Evolutionary conservation across 768 basidiomycete genomes (phyloP), one percentile per base, ranked within the genome.

Genomic region (Mycena chlorophos): DNA sequence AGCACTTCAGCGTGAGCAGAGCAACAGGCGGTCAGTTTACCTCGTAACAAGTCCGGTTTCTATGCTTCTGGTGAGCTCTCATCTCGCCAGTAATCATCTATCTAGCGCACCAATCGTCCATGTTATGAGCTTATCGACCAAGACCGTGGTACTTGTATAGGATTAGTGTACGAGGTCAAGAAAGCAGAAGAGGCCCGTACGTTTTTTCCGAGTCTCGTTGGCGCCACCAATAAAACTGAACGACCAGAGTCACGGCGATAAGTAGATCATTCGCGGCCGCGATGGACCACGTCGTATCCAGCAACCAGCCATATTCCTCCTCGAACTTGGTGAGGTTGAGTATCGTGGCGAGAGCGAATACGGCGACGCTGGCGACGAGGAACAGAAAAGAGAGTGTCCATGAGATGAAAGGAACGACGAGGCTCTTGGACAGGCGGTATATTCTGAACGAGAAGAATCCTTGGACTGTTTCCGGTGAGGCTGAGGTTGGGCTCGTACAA

Each of bases 371-470:
- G 28, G 42, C 49, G 22, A 34, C 39, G 14, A 56, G 37, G 49
- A 50, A 60, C 12, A 56, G 20, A 20, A 60, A 23, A 8, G 60
- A 54, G 8, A 61, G 51, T 3, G 52, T 48, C 55, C 60, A 56
- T n/a, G 52, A 40, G 19, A 61, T 23, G 25, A 54, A 26, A 0
- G 60, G 55, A 4, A 61, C 42, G 49, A 54, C 46, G 8, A 57
- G 42, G 10, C n/a, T n/a, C 29, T 56, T 54, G 23, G 49, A 46
- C 39, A 60, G 52, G 47, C 59, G 51, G 52, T 54, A 60, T 17
- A 60, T 56, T n/a, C 59, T 39, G 42, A 25, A 40, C 5, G 59
- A 27, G 37, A 60, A 56, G 42, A 56, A 60, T 5, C 54, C 59
- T 22, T 60, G 59, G 25, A 60, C 58, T 60, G 29, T 49, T 20